Evolutionary conservation across 352 stramenopile species (phyloP).

Genomic region (Peronospora belbahrii): DNA sequence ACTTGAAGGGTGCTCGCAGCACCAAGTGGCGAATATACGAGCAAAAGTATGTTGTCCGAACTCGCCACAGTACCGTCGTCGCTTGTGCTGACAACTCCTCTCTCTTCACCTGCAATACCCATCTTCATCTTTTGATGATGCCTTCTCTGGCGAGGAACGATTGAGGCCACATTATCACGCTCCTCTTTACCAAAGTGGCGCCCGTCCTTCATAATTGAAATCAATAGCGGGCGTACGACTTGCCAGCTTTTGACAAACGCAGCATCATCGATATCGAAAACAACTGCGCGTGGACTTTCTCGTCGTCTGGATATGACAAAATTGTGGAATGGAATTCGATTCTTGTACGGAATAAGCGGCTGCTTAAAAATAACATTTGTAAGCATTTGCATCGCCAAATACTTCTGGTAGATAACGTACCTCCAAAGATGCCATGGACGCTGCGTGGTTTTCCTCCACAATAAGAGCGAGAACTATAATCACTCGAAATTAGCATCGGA

Average conservation of each 20-base stretch:
- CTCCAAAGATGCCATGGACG: slow-evolving; percentile 28
- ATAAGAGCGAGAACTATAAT: slow-evolving; percentile 41
- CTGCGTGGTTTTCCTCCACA: slow-evolving; percentile 37
- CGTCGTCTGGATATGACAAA: slow-evolving; percentile 34
- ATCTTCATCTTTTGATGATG: slow-evolving; percentile 1
- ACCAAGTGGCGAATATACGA: slow-evolving; percentile 27
- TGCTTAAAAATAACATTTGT: slow-evolving; percentile 7
- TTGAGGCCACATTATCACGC: slow-evolving; percentile 18
- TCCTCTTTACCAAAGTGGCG: slow-evolving; percentile 33
- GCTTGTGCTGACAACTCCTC: background rate
- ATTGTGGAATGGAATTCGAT: slow-evolving; percentile 45
- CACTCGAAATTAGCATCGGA: background rate
- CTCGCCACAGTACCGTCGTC: slow-evolving; percentile 1
- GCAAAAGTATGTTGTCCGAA: slow-evolving; percentile 1
- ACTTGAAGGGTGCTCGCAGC: slow-evolving; percentile 16
- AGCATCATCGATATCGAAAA: slow-evolving; percentile 49
- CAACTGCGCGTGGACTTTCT: slow-evolving; percentile 25
- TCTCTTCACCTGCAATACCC: background rate
- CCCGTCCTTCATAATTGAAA: slow-evolving; percentile 41
- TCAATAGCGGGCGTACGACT: slow-evolving; percentile 37
- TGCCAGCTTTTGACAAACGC: slow-evolving; percentile 37
- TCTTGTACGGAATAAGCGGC: slow-evolving; percentile 36
- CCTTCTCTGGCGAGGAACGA: slow-evolving; percentile 11
- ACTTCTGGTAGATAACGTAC: slow-evolving; percentile 4
- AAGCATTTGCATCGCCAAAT: background rate